Evolutionary conservation across 176 grass and related monocot genomes (phyloP).

Genomic region (Raddia guianensis): DNA sequence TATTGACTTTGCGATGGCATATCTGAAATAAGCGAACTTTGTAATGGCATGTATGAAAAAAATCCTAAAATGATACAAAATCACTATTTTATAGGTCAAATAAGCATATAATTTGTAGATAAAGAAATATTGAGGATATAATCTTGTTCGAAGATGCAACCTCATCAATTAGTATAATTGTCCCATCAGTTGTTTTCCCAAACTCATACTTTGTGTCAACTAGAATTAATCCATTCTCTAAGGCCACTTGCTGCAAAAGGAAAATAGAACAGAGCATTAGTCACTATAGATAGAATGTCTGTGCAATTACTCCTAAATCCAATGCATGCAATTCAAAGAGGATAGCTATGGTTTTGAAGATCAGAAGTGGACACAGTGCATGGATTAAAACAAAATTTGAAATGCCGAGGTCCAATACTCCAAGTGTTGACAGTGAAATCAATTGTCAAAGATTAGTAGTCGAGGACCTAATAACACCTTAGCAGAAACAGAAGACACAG

Average conservation of each 20-base stretch:
- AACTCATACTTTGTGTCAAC: constrained; percentile 99
- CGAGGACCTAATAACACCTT: constrained; percentile 16
- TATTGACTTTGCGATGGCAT: no score
- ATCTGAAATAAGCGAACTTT: no score
- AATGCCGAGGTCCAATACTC: neutral
- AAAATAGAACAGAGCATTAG: constrained; percentile 2
- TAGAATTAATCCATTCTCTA: constrained; percentile 80
- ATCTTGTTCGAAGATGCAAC: constrained; percentile 45
- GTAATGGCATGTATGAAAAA: no score
- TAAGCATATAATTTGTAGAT: neutral
- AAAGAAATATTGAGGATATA: constrained; percentile 1
- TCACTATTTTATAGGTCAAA: neutral
- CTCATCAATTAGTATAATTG: constrained; percentile 93
- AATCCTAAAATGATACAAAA: neutral
- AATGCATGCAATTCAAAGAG: neutral
- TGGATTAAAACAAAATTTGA: neutral
- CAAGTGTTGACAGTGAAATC: neutral
- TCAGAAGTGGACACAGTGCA: neutral
- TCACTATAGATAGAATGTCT: neutral
- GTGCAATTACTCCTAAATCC: neutral
- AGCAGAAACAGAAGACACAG: constrained; percentile 21
- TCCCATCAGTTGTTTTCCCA: constrained; percentile 82
- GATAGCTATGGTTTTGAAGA: neutral
- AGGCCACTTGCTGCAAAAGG: constrained; percentile 77
- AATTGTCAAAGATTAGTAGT: neutral